phyloP scores from a whole-genome alignment of 1,284 basidiomycete species.

The Athelia sp. region DNA sequence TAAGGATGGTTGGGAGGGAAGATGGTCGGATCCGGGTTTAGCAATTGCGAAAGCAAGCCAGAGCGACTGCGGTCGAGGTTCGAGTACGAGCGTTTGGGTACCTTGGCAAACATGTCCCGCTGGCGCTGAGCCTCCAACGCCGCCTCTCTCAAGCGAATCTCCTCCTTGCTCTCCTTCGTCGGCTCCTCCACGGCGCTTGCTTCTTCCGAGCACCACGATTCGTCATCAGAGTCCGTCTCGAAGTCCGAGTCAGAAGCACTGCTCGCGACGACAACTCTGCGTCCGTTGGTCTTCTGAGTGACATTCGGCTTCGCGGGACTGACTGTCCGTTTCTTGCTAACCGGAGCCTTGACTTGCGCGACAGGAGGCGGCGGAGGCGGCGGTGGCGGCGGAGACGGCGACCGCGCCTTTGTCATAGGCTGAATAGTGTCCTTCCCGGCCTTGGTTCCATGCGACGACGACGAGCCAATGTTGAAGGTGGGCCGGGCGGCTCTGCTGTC shows the following conservation, averaged over 20 bases:
- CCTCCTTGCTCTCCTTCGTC: conserved; percentile 21
- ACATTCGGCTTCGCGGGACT: background rate
- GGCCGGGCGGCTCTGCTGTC: conserved; percentile 17
- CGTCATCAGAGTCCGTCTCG: conserved; percentile 46
- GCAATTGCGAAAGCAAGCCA: conserved; percentile 59
- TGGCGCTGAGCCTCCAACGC: conserved; percentile 65
- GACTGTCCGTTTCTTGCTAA: background rate
- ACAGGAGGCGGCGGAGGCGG: background rate
- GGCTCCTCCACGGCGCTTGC: conserved; percentile 32
- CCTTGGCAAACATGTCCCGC: conserved; percentile 73
- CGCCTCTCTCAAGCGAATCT: conserved; percentile 34
- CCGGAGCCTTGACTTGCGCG: background rate
- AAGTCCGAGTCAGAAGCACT: conserved; percentile 27
- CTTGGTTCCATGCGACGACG: conserved; percentile 41
- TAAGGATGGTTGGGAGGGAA: conserved; percentile 60
- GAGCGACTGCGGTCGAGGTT: conserved; percentile 49
- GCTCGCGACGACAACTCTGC: conserved; percentile 16
- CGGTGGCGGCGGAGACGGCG: background rate
- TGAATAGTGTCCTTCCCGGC: conserved; percentile 27
- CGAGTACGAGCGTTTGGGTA: conserved; percentile 62
- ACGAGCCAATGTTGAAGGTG: conserved; percentile 54
- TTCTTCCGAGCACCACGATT: conserved; percentile 53
- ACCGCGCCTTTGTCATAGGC: background rate
- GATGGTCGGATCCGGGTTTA: conserved; percentile 62
- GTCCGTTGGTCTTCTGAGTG: background rate